Percentiles rank a stretch among this genome's conserved stretches.
These are phyloP conservation scores for Ophioceras dolichostomum DNA, from an alignment of 2,329 filamentous ascomycete genomes.

Conservation along the genomic window DNA sequence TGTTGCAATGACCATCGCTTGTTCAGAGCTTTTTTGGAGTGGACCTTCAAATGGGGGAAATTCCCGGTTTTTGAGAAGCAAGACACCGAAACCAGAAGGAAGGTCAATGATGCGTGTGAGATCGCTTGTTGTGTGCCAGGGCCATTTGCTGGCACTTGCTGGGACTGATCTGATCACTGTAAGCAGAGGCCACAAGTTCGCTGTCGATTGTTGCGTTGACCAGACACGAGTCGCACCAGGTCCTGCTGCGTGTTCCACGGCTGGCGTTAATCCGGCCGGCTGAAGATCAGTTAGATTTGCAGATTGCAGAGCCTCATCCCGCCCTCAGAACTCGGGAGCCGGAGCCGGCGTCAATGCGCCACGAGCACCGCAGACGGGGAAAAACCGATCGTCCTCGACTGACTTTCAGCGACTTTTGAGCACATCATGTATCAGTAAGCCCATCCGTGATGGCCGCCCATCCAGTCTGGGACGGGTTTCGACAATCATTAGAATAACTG, in stretches of 20 bases:
- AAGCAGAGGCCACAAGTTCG: too few relatives aligned
- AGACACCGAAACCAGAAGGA: background rate
- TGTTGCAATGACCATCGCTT: too few relatives aligned
- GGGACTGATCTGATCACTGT: too few relatives aligned
- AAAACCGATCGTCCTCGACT: background rate
- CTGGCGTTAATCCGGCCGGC: background rate
- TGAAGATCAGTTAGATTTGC: background rate
- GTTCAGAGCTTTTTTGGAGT: too few relatives aligned
- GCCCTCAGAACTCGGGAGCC: background rate
- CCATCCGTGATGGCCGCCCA: too few relatives aligned
- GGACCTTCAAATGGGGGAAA: background rate
- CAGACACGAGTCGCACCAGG: background rate
- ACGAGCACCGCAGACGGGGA: background rate
- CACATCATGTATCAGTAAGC: too few relatives aligned
- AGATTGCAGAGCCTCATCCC: background rate
- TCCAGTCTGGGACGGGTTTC: background rate
- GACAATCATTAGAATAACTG: background rate
- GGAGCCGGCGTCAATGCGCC: background rate
- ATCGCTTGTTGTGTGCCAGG: too few relatives aligned
- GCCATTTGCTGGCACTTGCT: too few relatives aligned
- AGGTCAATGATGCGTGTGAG: background rate
- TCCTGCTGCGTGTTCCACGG: background rate
- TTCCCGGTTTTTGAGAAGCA: background rate
- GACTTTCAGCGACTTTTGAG: background rate
- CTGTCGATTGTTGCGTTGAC: background rate